These are phyloP conservation scores for Ceratobasidium sp. DNA, from an alignment of 1,284 basidiomycete genomes.

Conservation along the genomic window DNA sequence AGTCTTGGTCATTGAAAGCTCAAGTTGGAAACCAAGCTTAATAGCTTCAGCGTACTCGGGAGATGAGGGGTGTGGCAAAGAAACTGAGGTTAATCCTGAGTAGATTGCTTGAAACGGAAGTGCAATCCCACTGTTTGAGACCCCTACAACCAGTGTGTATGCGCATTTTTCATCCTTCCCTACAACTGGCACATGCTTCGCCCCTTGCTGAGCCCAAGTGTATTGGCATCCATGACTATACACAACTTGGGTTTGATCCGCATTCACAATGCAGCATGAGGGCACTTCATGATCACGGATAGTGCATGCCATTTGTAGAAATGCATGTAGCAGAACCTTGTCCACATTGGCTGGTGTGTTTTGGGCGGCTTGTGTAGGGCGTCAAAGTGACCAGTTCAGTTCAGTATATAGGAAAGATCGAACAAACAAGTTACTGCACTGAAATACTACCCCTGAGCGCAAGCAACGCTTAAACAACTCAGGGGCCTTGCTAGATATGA, in stretches of 20 bases:
- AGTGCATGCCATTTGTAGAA: slow-evolving; percentile 48
- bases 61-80: slow-evolving; percentile 45
- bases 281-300: slow-evolving; percentile 51
- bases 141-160: slow-evolving; percentile 53
- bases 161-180: slow-evolving; percentile 56
- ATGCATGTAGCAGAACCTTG: slow-evolving; percentile 48
- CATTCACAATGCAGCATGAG: slow-evolving; percentile 51
- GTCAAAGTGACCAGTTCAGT: not conserved
- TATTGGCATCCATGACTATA: slow-evolving; percentile 50
- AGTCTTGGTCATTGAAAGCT: slow-evolving; percentile 50
- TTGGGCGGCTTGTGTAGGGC: not conserved
- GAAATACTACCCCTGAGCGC: not conserved
- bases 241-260: slow-evolving; percentile 56
- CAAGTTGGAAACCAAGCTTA: slow-evolving; percentile 50
- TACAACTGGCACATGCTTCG: slow-evolving; percentile 53
- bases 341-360: not conserved
- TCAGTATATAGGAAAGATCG: not conserved
- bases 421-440: not conserved
- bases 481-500: not conserved
- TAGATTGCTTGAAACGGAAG: slow-evolving; percentile 54
- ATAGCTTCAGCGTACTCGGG: slow-evolving; percentile 47
- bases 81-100: slow-evolving; percentile 48
- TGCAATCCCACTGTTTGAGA: slow-evolving; percentile 49
- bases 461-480: not conserved
- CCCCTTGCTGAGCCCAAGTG: slow-evolving; percentile 52